phyloP scores from a whole-genome alignment of 1,139 yeast species.

The Tardiomyces depauwii region DNA sequence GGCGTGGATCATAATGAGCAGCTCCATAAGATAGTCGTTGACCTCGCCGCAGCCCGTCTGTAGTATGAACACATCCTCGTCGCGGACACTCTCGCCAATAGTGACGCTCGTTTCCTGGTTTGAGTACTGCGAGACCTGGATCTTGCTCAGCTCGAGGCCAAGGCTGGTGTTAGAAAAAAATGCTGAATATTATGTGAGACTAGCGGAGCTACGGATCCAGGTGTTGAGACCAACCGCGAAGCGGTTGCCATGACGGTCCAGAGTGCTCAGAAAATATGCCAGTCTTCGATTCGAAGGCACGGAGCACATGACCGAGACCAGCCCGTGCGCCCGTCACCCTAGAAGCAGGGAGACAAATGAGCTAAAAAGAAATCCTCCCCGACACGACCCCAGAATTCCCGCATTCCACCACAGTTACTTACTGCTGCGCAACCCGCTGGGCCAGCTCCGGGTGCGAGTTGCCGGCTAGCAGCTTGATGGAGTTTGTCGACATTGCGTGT shows the following conservation, averaged over 20 bases:
- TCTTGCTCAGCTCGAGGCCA: slow-evolving; percentile 29
- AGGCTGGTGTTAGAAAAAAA: slow-evolving; percentile 18
- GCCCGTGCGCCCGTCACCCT: too few relatives aligned
- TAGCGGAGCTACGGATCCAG: too few relatives aligned
- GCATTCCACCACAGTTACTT: slow-evolving; percentile 8
- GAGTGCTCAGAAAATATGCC: too few relatives aligned
- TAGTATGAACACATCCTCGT: slow-evolving; percentile 79
- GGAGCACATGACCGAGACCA: too few relatives aligned
- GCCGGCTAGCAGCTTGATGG: slow-evolving; percentile 79
- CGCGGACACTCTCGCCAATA: slow-evolving; percentile 91
- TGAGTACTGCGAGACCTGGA: slow-evolving; percentile 36
- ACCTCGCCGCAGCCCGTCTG: slow-evolving; percentile 88
- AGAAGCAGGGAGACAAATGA: too few relatives aligned
- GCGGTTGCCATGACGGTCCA: too few relatives aligned
- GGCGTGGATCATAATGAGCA: slow-evolving; percentile 85
- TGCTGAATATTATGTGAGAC: too few relatives aligned
- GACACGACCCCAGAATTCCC: background rate
- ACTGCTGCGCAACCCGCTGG: slow-evolving; percentile 60
- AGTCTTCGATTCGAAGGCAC: too few relatives aligned
- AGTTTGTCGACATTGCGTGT: slow-evolving; percentile 21
- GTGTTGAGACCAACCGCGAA: too few relatives aligned
- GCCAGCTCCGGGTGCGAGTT: slow-evolving; percentile 86
- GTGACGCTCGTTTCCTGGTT: slow-evolving; percentile 80
- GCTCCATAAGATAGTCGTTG: slow-evolving; percentile 78
- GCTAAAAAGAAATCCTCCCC: too few relatives aligned